These are phyloP conservation scores for Saksenaea oblongispora DNA, from an alignment of 371 early-diverging fungal species.

Conservation along the genomic window DNA sequence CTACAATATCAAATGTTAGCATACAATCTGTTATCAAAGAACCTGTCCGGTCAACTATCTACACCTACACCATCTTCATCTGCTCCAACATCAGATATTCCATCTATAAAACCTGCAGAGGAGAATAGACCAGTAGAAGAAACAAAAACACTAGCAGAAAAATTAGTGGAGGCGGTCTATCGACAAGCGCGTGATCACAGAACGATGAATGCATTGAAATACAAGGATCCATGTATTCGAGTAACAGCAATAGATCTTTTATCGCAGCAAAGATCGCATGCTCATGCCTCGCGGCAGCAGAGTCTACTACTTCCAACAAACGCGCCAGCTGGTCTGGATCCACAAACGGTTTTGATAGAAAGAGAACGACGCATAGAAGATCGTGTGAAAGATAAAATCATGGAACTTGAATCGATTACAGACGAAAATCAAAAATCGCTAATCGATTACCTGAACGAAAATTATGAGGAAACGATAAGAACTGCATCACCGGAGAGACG, in stretches of 20 bases:
- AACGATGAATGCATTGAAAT: slow-evolving; percentile 11
- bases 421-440: slow-evolving; percentile 22
- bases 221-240: slow-evolving; percentile 10
- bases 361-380: slow-evolving; percentile 38
- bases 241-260: slow-evolving; percentile 29
- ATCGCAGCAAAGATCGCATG: slow-evolving; percentile 33
- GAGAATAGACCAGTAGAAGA: slow-evolving; percentile 18
- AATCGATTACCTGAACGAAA: slow-evolving; percentile 26
- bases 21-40: slow-evolving; percentile 23
- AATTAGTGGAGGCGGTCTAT: slow-evolving; percentile 43
- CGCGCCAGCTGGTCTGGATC: slow-evolving; percentile 76
- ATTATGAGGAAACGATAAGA: slow-evolving; percentile 40
- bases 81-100: neutral
- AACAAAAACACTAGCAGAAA: slow-evolving; percentile 39
- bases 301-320: slow-evolving; percentile 68
- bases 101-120: slow-evolving; percentile 5
- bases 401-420: slow-evolving; percentile 16
- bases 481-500: slow-evolving; percentile 40
- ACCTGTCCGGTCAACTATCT: slow-evolving; percentile 11
- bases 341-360: slow-evolving; percentile 38
- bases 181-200: slow-evolving; percentile 36
- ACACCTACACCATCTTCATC: neutral
- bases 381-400: slow-evolving; percentile 14
- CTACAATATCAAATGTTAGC: slow-evolving; percentile 35
- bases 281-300: slow-evolving; percentile 67